Evolutionary conservation across 257 asterid species (phyloP), one percentile per base, ranked within the genome.

Genomic region (Nemophila menziesii): DNA sequence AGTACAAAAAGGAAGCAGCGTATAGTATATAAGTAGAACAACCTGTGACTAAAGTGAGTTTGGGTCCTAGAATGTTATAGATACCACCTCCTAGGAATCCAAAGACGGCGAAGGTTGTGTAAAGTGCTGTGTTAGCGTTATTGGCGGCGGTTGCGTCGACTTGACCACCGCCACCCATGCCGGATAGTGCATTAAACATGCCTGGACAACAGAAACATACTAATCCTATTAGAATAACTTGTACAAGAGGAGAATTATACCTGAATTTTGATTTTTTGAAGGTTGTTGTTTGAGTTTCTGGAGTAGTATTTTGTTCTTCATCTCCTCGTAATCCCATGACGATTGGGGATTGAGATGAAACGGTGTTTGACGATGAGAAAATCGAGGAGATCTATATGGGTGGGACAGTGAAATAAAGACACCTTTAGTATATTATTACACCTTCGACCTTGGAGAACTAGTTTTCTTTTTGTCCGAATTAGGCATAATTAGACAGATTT

Each of bases 161-260:
- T 59, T 90, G 98, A 11, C 98, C 96, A 38, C 86, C 94, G 51
- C 81, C 96, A 14, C 94, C 98, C 98, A 90, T 81, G 24, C 98
- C 96, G 54, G 92, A 78, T 20, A 90, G 92, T n/a, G 98, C 98
- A 49, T 81, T 85, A 54, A 81, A 90, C 98, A 90, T 90, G 0
- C 98, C 96, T 0, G 96, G 98, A 61, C 98, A 90, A 62, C 93
- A 90, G 65, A 90, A 90, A 19, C 98, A 90, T 5, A 90, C 94
- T 0, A 85, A 37, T 13, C 96, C 98, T 48, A 90, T 90, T 9
- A 90, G 33, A 4, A 42, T 54, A 0, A 90, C 80, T 41, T 85
- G 96, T 24, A 74, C 74, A 11, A 90, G 33, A 0, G 98, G 98
- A 2, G 96, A 85, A 62, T 85, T 85, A 75, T 70, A 72, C 50